Conservation (phyloP, 2,329 filamentous ascomycete genomes). For the Lasiodiplodia gonubiensis region DNA sequence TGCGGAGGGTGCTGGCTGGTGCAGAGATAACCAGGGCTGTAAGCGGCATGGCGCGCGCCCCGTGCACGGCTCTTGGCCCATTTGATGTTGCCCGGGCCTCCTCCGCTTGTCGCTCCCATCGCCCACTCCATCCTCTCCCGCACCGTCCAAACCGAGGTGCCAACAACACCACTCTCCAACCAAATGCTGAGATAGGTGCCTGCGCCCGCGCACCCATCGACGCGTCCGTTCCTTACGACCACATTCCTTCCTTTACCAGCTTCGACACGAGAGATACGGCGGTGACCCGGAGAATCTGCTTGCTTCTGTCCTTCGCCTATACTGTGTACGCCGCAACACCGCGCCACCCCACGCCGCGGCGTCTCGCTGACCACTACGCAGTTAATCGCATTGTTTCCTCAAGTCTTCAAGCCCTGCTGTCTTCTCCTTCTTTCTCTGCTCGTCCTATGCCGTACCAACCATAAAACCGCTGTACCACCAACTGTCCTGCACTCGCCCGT, state of each 20-base stretch:
- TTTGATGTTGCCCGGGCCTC: constrained; percentile 26
- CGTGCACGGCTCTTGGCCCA: constrained; percentile 16
- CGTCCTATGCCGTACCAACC: constrained; percentile 22
- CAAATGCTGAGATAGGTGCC: constrained; percentile 27
- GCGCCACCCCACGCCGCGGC: not conserved
- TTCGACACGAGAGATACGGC: constrained; percentile 26
- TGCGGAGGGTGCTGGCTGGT: constrained; percentile 13
- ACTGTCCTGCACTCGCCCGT: constrained; percentile 25
- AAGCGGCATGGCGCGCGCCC: constrained; percentile 23
- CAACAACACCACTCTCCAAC: constrained; percentile 23
- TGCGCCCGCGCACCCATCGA: constrained; percentile 25
- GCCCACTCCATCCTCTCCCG: constrained; percentile 25
- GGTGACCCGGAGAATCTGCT: constrained; percentile 27
- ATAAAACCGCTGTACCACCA: constrained; percentile 23
- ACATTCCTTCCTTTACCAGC: constrained; percentile 24
- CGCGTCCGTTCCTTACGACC: constrained; percentile 29
- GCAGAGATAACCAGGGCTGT: constrained; percentile 17
- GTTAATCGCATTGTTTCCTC: constrained; percentile 28
- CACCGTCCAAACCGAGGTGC: constrained; percentile 24
- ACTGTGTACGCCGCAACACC: constrained; percentile 24
- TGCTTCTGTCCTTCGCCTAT: constrained; percentile 26
- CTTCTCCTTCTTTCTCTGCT: constrained; percentile 12
- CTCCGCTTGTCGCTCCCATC: constrained; percentile 25
- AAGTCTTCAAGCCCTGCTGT: constrained; percentile 18
- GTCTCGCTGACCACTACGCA: constrained; percentile 20